Conservation (phyloP, 805 yeast species). For the Candida parachauliodes region DNA sequence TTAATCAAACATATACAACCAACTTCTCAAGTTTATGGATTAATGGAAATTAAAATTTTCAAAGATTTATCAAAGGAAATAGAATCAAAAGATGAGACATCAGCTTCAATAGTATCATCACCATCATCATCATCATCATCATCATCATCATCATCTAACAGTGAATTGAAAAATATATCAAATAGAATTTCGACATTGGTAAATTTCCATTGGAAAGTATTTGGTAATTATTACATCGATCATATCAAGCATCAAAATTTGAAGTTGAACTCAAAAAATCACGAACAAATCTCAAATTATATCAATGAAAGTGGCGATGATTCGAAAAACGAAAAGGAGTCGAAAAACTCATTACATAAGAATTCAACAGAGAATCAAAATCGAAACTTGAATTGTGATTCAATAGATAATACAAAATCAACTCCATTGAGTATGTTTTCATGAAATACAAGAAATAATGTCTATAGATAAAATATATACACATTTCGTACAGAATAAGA, state of each 20-base stretch:
- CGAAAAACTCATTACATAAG: not conserved
- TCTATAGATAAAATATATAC: not conserved
- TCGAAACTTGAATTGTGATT: not conserved
- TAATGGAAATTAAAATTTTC: slow-evolving; percentile 67
- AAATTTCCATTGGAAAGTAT: slow-evolving; percentile 81
- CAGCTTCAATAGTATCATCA: too few species aligned
- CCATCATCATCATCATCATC: too few species aligned
- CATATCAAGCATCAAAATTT: slow-evolving; percentile 12
- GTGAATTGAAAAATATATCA: slow-evolving; percentile 55
- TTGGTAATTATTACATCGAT: slow-evolving; percentile 64
- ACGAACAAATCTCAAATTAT: not conserved
- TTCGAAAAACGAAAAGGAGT: not conserved
- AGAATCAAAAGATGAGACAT: not conserved
- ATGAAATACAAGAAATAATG: not conserved
- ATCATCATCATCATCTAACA: slow-evolving; percentile 8
- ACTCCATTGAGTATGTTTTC: slow-evolving; percentile 12
- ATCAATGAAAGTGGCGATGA: not conserved
- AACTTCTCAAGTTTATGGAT: slow-evolving; percentile 65
- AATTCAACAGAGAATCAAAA: not conserved
- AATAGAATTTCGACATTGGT: slow-evolving; percentile 62
- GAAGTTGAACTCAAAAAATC: slow-evolving; percentile 5
- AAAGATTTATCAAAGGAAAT: slow-evolving; percentile 36
- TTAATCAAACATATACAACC: slow-evolving; percentile 85
- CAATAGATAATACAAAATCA: slow-evolving; percentile 8
- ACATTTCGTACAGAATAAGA: too few species aligned